Evolutionary conservation across 495 filamentous ascomycete genomes (phyloP), one percentile per base, ranked within the genome.

Genomic region (Aspergillus leporis): DNA sequence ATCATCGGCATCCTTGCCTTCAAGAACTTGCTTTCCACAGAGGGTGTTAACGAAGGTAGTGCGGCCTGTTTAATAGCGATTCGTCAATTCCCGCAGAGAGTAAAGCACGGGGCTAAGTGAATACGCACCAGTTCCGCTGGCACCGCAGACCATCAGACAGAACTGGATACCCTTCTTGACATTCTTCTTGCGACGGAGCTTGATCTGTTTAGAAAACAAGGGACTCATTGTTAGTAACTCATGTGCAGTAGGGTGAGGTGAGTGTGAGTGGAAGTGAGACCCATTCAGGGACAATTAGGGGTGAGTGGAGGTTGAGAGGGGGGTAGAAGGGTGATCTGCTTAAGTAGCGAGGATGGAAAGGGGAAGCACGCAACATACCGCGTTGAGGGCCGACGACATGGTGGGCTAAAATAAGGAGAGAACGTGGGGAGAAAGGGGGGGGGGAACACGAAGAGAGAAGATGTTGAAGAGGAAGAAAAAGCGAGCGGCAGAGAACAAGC

Each of bases 131-230:
- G 94, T 98, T 75, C 94, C 94, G 66, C 93, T 97, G 70, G 94
- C 93, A 79, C 94, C 94, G 74, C 95, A 98, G 66, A 98, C 94
- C 94, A 98, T 98, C 87, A 98, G 73, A 80, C 93, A 98, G 83
- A 98, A 98, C 83, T 98, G 95, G 70, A 98, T 97, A 65, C 94
- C 94, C 88, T 98, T 98, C 89, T 98, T 98, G 79, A 98, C 93
- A 84, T 98, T 97, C 87, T 98, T 98, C 93, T 98, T 98, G 72
- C 92, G 88, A 78, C 94, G 93, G 74, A 96, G 92, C 88, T 95
- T 92, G 74, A 93, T 90, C 89, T 92, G 77, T 58, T 47, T 65
- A 69, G 61, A 40, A 25, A 65, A 59, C 68, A 61, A 66, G 70
- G 66, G 59, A 61, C 62, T 63, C 58, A 64, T 65, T 66, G 78